Conservation (phyloP, 169 alveolate genomes). For the Plasmodium inui region DNA sequence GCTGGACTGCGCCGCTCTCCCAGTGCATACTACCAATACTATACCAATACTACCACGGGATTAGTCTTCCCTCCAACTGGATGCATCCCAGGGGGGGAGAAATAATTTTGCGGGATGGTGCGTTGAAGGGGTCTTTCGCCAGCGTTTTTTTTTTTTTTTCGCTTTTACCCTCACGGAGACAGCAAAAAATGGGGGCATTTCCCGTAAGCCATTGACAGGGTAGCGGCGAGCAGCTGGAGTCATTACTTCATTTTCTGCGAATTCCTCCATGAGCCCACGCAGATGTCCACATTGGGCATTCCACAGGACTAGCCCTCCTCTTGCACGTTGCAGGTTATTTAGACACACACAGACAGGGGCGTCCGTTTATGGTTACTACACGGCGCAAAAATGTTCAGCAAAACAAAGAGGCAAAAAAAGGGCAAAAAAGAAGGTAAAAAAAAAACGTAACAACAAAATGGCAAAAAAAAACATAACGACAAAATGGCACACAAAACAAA, state of each 20-base stretch:
- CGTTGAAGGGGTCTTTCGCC: neutral
- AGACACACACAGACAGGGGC: neutral
- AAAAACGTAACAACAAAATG: too few species aligned
- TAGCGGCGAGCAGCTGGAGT: neutral
- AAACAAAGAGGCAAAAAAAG: neutral
- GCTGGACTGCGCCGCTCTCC: neutral
- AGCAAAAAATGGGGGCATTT: neutral
- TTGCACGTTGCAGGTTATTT: neutral
- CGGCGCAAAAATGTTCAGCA: neutral
- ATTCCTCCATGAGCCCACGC: neutral
- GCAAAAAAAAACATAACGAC: neutral
- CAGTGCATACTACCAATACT: neutral
- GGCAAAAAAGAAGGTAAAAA: too few species aligned
- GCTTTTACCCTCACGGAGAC: neutral
- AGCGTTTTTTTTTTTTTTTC: neutral
- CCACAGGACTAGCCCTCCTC: neutral
- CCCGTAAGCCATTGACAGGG: neutral
- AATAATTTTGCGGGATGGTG: neutral
- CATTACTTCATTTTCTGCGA: neutral
- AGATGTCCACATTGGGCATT: neutral
- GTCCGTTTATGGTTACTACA: neutral
- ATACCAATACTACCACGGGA: neutral
- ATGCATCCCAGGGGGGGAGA: neutral
- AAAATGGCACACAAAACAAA: neutral
- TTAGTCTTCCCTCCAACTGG: neutral